Evolutionary conservation across 2,329 filamentous ascomycete species (phyloP), one percentile per base, ranked within the genome.

Genomic region (Penicillium sp.): DNA sequence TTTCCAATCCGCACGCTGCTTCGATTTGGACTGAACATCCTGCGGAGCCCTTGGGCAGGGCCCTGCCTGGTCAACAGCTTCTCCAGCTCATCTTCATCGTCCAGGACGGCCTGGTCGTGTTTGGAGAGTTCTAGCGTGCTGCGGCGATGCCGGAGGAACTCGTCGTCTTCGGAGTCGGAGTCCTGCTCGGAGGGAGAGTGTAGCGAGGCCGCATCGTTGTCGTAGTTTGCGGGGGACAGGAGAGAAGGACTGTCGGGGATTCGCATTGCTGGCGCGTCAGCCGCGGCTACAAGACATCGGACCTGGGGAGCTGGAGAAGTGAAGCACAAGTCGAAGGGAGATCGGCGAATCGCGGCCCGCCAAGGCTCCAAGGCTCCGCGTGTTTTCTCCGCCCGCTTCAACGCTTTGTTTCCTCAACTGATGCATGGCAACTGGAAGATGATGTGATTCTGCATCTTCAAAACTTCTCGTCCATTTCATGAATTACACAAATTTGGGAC

Each of bases 141-240:
- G 33, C 84, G 77, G 21, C 81, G 81, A 7, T 77, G 77, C 43
- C 76, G 71, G 47, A 85, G 69, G 37, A 86, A 73, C 56, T 86
- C 74, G 61, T 88, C 83, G 62, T 88, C 84, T 51, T 87, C 84
- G 65, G 81, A 86, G 59, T 88, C 84, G 41, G 80, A 84, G 58
- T 87, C 84, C 61, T 87, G 83, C 57, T 86, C 83, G 30, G 68
- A 71, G 3, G 66, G 59, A 54, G 76, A 81, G 55, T 81, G 77
- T 28, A 87, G 67, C 5, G 83, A 86, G 9, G 78, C 70, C 37
- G 80, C 81, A 63, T 87, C 84, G 54, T 82, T 81, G 51, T 86
- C 83, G 69, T 84, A 84, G 33, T 72, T 75, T 46, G 71, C 64
- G 27, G 82, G 81, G 9, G 81, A 83, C 32, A 86, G 77, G 33